Evolutionary conservation across 2,329 filamentous ascomycete species (phyloP), one percentile per base, ranked within the genome.

Genomic region (Colletotrichum sp.): DNA sequence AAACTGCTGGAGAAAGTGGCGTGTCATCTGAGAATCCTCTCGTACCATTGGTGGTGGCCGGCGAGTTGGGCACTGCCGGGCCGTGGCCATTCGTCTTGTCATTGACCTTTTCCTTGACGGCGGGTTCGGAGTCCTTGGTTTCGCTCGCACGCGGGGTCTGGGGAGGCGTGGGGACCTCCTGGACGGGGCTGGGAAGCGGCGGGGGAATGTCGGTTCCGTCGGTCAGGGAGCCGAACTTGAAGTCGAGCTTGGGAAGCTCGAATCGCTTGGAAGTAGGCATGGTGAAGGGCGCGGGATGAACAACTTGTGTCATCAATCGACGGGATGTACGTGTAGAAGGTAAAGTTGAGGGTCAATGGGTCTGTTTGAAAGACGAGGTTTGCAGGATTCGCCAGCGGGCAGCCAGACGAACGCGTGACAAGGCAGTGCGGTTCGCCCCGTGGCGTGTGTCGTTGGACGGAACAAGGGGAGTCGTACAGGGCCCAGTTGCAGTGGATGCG

Each of bases 131-230:
- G 39, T 73, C 79, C 67, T 81, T 81, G 75, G 81, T 80, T 57
- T 80, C 79, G 34, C 79, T 73, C 63, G 72, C 69, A 32, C 77
- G 67, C 49, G 80, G 80, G 57, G 85, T 83, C 77, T 84, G 83
- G 44, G 88, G 86, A 76, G 87, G 87, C 71, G 87, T 86, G 60
- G 86, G 86, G 55, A 86, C 85, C 81, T 90, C 88, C 79, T 87
- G 83, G 69, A 88, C 83, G 63, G 90, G 90, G 64, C 90, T 92
- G 21, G 90, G 90, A 63, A 85, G 86, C 28, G 91, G 91, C 34
- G 91, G 89, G 59, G 91, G 91, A 78, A 92, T 92, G 80, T 90
- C 81, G 81, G 91, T 92, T 70, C 91, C 91, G 55, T 92, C 90
- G 59, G 91, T 92, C 81, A 92, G 85, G 63, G 88, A 90, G 75